Conservation (phyloP, 192 early-diverging fungal species). For the Allomyces macrogynus region DNA sequence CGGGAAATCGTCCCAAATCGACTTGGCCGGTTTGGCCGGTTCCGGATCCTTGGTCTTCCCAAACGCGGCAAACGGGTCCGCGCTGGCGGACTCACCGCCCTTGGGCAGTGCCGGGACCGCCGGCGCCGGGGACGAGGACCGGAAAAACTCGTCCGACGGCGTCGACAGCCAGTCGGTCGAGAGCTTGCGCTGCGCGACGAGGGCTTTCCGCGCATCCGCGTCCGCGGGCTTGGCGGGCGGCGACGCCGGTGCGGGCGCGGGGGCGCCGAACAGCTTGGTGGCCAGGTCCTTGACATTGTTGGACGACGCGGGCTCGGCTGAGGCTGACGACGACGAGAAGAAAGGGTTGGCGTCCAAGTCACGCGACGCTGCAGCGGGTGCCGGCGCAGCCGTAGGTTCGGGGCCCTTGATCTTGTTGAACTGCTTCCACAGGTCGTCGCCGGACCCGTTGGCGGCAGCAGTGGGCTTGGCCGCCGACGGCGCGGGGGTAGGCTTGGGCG, state of each 20-base stretch:
- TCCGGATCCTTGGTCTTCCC: too few species aligned
- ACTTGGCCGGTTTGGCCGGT: too few species aligned
- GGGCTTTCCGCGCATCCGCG: neutral
- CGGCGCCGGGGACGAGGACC: too few species aligned
- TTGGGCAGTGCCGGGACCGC: too few species aligned
- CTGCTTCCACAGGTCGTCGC: neutral
- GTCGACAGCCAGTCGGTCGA: neutral
- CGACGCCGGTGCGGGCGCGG: neutral
- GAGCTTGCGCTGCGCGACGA: neutral
- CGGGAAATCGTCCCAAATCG: too few species aligned
- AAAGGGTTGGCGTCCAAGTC: neutral
- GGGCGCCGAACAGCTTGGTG: neutral
- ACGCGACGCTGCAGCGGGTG: neutral
- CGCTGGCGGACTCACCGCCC: too few species aligned
- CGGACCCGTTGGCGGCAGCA: neutral
- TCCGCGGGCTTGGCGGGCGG: neutral
- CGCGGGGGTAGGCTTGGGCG: neutral
- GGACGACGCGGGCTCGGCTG: neutral
- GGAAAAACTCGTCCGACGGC: neutral
- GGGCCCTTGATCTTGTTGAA: neutral
- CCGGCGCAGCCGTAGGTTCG: neutral
- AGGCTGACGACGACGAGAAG: neutral
- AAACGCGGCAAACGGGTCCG: too few species aligned
- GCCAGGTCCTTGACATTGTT: neutral
- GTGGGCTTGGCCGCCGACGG: neutral